Evolutionary conservation across 768 basidiomycete genomes (phyloP), one percentile per base, ranked within the genome.

Genomic region (Guyanaporus albipodus): DNA sequence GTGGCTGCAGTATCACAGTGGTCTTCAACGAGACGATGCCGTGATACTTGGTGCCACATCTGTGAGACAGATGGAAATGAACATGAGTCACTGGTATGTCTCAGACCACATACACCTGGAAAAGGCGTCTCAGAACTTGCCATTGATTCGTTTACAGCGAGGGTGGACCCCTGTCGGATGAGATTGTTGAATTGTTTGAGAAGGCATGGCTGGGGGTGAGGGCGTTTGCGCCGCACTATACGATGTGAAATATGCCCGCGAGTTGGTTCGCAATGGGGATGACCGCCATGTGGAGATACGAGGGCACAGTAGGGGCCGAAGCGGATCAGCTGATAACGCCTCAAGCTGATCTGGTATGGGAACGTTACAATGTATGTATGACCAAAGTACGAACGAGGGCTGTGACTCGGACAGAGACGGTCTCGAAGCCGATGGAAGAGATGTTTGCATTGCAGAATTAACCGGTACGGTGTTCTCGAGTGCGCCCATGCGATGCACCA

Each of bases 21-120:
- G 15, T 3, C 46, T 54, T n/a, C 37, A 45, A 44, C 41, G 49
- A 34, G 58, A 37, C 5, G 57, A 68, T 52, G 56, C 48, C 32
- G 58, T 73, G 54, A 63, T 74, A 46, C 61, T 76, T 44, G 70
- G 71, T 12, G 71, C 70, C 9, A 54, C 62, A 38, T 62, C 58
- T 5, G 50, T 60, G 40, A 53, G 58, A 41, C 71, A 75, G 33
- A 52, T 75, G 24, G 69, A 71, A 58, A 54, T 50, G 31, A 53
- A 53, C 39, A 42, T 54, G 3, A 26, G 8, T 10, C 24, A 49
- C 2, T 49, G 48, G 54, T 53, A 47, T 46, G 53, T 59, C 43
- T 51, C 46, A 41, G 24, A 48, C n/a, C n/a, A n/a, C n/a, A n/a
- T n/a, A n/a, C n/a, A n/a, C n/a, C n/a, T n/a, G n/a, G n/a, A n/a